A percentile compares a stretch with the other conserved stretches of the same genome.
Evolutionary conservation across 805 yeast genomes (phyloP).

Genomic region (Lachancea fermentati): DNA sequence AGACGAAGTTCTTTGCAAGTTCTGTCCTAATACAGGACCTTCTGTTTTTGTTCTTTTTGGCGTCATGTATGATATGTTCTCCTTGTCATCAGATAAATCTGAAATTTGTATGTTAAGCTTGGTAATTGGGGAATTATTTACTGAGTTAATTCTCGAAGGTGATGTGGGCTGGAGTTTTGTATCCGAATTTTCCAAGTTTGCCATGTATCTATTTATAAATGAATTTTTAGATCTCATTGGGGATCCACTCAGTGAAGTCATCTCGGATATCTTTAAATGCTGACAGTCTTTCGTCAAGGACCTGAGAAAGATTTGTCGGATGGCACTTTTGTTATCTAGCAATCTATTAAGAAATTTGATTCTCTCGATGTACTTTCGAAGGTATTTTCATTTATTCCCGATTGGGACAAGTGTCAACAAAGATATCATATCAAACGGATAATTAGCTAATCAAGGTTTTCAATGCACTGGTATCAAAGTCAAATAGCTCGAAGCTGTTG

Average conservation of each 20-base stretch:
- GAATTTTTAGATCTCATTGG: constrained; percentile 15
- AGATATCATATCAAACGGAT: neutral
- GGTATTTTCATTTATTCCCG: neutral
- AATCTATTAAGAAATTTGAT: neutral
- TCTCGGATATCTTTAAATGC: constrained; percentile 1
- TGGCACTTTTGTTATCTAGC: too few species aligned
- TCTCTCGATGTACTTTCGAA: neutral
- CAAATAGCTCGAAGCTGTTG: constrained; percentile 4
- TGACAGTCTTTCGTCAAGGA: too few species aligned
- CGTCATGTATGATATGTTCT: neutral
- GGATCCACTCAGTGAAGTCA: constrained; percentile 18
- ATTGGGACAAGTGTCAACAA: neutral
- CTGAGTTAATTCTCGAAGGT: constrained; percentile 21
- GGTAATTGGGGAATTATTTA: constrained; percentile 4
- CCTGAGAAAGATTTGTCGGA: too few species aligned
- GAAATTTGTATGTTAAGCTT: neutral
- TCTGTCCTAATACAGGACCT: neutral
- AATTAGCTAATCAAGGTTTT: neutral
- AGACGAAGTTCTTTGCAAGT: neutral
- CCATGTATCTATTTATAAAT: constrained; percentile 22
- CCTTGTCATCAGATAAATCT: neutral
- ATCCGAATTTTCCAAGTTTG: constrained; percentile 16
- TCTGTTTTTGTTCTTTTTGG: neutral
- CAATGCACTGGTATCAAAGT: neutral
- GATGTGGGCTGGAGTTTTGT: constrained; percentile 18